A percentile compares a stretch with the other conserved stretches of the same genome.
These are phyloP conservation scores for Haplosporangium gracile DNA, from an alignment of 192 early-diverging fungal species.

Conservation along the genomic window DNA sequence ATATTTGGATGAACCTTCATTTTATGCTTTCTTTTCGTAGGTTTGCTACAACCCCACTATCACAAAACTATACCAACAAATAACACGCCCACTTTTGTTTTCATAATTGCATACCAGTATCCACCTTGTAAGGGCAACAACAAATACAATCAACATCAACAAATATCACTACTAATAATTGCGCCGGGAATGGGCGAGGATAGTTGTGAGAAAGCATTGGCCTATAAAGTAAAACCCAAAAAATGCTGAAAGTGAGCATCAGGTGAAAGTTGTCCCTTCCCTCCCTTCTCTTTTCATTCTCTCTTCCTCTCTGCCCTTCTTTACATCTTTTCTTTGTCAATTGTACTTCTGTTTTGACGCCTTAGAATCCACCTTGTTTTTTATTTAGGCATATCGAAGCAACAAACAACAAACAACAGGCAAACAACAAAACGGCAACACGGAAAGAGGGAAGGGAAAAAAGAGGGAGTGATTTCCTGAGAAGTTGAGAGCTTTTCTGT, in stretches of 20 bases:
- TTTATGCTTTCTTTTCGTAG: not conserved
- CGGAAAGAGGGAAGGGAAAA: too few species aligned
- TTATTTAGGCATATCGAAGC: not conserved
- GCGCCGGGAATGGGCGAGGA: not conserved
- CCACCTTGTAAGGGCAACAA: not conserved
- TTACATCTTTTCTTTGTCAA: not conserved
- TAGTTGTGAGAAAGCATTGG: not conserved
- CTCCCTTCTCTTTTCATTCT: not conserved
- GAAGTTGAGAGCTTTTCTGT: conserved; percentile 4
- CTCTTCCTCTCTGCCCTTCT: not conserved
- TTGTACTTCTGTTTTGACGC: too few species aligned
- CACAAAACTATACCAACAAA: not conserved
- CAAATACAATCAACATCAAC: not conserved
- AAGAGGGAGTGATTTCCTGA: not conserved
- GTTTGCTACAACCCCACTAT: not conserved
- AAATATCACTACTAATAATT: not conserved
- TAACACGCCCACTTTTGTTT: not conserved
- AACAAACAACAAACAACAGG: not conserved
- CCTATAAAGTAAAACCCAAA: not conserved
- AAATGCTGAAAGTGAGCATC: not conserved
- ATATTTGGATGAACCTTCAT: not conserved
- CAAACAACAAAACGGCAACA: not conserved
- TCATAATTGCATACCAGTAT: too few species aligned
- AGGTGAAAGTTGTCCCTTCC: not conserved
- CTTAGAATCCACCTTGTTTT: not conserved